phyloP scores from a whole-genome alignment of 108 stramenopile species.

The Fragilariopsis cylindrus region DNA sequence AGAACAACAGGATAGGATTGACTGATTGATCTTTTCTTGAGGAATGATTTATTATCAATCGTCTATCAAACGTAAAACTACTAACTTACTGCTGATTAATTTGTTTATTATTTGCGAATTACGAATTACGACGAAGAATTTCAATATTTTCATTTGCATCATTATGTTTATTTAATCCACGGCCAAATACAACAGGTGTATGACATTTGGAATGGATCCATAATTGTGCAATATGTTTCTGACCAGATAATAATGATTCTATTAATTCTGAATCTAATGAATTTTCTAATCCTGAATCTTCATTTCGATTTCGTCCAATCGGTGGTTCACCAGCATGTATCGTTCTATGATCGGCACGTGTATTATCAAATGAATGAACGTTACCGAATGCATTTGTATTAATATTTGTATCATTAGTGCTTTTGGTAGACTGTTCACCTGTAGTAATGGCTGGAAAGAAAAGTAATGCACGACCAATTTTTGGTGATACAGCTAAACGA shows the following conservation, averaged over 20 bases:
- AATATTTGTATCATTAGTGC: too few species aligned
- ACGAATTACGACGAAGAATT: not conserved
- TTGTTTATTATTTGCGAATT: too few species aligned
- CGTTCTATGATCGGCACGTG: not conserved
- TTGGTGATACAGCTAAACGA: not conserved
- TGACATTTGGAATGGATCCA: constrained; percentile 2
- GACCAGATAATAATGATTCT: too few species aligned
- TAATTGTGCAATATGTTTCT: constrained; percentile 6
- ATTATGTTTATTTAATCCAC: not conserved
- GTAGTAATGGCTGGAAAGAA: not conserved
- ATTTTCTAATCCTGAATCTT: not conserved
- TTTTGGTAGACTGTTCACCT: not conserved
- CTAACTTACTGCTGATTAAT: too few species aligned
- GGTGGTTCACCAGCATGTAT: constrained; percentile 8
- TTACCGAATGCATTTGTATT: not conserved
- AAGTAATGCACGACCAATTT: not conserved
- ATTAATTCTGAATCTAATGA: too few species aligned
- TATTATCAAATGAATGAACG: not conserved
- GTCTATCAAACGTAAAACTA: too few species aligned
- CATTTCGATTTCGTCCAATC: not conserved
- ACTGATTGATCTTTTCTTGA: too few species aligned
- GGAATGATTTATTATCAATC: too few species aligned
- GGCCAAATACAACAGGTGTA: constrained; percentile 1
- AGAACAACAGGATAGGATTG: too few species aligned
- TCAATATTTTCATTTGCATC: not conserved